Base-by-base conservation (phyloP, 163 green algal genomes). In the Chloroidium sp. region DNA sequence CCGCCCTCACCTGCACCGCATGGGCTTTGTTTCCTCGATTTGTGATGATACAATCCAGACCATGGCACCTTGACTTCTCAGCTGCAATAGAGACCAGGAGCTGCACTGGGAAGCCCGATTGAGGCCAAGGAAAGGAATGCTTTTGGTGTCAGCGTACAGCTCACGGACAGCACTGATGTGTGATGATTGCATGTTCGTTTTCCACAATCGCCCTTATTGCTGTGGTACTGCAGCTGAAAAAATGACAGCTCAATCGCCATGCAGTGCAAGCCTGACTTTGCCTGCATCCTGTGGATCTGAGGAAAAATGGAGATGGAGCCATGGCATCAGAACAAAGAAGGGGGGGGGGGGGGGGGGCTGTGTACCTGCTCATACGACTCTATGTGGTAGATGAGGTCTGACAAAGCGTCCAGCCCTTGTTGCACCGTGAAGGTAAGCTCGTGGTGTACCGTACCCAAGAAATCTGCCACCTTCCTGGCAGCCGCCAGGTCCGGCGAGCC, bases 381-480 rank as follows among this genome's bases (percentile, higher is more conserved):
- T 8, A 98, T 92, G 88, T 99, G 94, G 81, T 91, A 97, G 79
- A 99, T 94, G 75, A 99, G 90, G 82, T 99, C 95, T 14, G 86
- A 87, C 62, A 99, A 89, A 57, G 95, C 94, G 85, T 99, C 96
- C 13, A 99, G 92, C 80, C 94, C 96, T 83, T 99, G 93, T 87
- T 99, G 86, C 61, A 98, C 93, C 12, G 95, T 98, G 87, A 99
- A 99, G 79, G 93, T 92, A 86, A 98, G 96, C 85, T 98, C 96
- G 83, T 99, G 94, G 91, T 99, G 96, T 69, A 94, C 83, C 1
- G 96, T 99, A 67, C 93, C 95, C 78, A 99, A 87, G 81, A 96
- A 95, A 59, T 97, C 89, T 0, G 96, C 94, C 80, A 99, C 83
- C 78, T 93, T 89, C 8, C 89, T 82, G 3, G 89, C 95, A 1